Evolutionary conservation across 305 asterid genomes (phyloP), one percentile per base, ranked within the genome.

Genomic region (Withania somnifera): DNA sequence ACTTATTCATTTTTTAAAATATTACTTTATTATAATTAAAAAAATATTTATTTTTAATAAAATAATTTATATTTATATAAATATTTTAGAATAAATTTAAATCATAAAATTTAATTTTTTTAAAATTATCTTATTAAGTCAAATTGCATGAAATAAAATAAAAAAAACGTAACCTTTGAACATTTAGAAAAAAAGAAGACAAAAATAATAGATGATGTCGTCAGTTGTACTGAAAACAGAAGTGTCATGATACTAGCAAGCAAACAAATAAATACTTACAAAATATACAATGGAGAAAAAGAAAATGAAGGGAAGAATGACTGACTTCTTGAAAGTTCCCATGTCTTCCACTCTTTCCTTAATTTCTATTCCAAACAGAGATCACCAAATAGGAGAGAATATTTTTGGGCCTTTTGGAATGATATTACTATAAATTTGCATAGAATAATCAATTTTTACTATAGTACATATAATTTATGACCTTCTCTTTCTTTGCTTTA

Each of bases 291-390:
- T n/a, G n/a, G n/a, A n/a, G n/a, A n/a, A n/a, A n/a, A n/a, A n/a
- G n/a, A n/a, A n/a, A n/a, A 79, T 8, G 58, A 15, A 15, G 13
- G 38, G 82, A 57, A 45, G 24, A 47, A 47, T 10, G 20, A 45
- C 24, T 1, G 73, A 14, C 79, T 66, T 81, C 66, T 81, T 81
- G 78, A 81, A 51, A 81, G 56, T 66, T 81, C 83, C 83, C 83
- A 81, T 60, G 53, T 51, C 50, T 66, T 66, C 17, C 54, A 52
- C 28, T 50, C 47, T 67, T 47, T 67, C 77, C 68, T 26, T 60
- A 80, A 80, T 32, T 80, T 61, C 60, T 61, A 64, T 61, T 80
- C 83, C 24, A 69, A 45, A 71, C 24, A 71, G 40, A 71, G 15
- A 45, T 45, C 19, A 71, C 34, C 57, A 6, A 40, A 42, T n/a